A percentile compares a stretch with the other conserved stretches of the same genome.
Evolutionary conservation across 352 stramenopile species (phyloP).

Genomic region (Globisporangium canariense): DNA sequence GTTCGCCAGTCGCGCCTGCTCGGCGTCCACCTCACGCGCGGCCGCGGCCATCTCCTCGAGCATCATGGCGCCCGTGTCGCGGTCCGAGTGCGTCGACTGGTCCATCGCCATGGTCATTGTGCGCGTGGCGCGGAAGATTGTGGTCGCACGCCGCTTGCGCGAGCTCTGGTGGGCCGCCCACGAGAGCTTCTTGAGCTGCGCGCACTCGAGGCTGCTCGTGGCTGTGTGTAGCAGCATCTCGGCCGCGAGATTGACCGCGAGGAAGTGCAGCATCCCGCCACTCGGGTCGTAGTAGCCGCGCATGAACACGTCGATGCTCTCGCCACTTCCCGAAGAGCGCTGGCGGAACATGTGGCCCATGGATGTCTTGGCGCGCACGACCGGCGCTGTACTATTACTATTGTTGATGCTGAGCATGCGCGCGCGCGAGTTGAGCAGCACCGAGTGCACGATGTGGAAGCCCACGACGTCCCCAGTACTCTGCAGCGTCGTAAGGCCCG

Average conservation of each 20-base stretch:
- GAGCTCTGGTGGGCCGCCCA: constrained; percentile 24
- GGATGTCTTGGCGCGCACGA: constrained; percentile 19
- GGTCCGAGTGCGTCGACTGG: constrained; percentile 10
- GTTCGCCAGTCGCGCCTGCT: background rate
- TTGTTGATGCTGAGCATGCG: constrained; percentile 47
- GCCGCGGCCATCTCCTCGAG: constrained; percentile 22
- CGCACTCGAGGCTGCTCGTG: constrained; percentile 42
- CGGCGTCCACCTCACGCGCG: constrained; percentile 20
- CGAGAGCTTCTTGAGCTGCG: constrained; percentile 70
- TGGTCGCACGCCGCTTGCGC: constrained; percentile 21
- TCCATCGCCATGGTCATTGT: constrained; percentile 7
- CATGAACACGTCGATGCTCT: constrained; percentile 22
- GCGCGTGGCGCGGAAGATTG: constrained; percentile 11
- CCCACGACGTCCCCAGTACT: constrained; percentile 46
- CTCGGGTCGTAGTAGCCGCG: constrained; percentile 32
- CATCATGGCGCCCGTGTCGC: constrained; percentile 13
- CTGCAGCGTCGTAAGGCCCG: constrained; percentile 43
- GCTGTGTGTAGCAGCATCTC: constrained; percentile 42
- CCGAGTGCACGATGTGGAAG: constrained; percentile 61
- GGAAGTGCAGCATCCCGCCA: constrained; percentile 43
- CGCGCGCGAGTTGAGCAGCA: constrained; percentile 40
- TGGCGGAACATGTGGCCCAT: constrained; percentile 19
- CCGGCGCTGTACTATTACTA: background rate
- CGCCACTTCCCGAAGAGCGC: background rate
- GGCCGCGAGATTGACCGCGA: constrained; percentile 40